Evolutionary conservation across 1,139 yeast genomes (phyloP).

Genomic region (Debaryomyces subglobosus): DNA sequence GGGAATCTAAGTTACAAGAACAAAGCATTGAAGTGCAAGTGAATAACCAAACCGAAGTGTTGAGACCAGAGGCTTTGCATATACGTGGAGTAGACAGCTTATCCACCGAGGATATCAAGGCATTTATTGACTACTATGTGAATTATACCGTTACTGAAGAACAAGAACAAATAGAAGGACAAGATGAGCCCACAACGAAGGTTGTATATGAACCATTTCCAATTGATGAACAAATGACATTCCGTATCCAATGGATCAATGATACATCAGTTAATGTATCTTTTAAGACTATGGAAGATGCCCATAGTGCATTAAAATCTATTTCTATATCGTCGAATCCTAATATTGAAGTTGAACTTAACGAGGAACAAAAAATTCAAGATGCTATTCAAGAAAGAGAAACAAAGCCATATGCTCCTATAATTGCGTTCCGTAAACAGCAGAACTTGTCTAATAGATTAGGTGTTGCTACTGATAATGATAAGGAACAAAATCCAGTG

Average conservation of each 20-base stretch:
- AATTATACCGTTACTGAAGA: slow-evolving; percentile 35
- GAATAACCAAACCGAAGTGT: slow-evolving; percentile 31
- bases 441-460: slow-evolving; percentile 34
- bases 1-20: slow-evolving; percentile 32
- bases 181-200: slow-evolving; percentile 15
- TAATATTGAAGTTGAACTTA: slow-evolving; percentile 9
- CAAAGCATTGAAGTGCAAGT: slow-evolving; percentile 40
- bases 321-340: slow-evolving; percentile 30
- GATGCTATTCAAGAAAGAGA: slow-evolving; percentile 34
- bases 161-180: slow-evolving; percentile 18
- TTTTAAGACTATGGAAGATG: slow-evolving; percentile 49
- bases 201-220: slow-evolving; percentile 30
- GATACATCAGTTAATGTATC: slow-evolving; percentile 61
- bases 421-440: slow-evolving; percentile 39
- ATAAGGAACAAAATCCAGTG: slow-evolving; percentile 13
- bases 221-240: slow-evolving; percentile 34
- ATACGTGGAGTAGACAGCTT: slow-evolving; percentile 70
- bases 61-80: slow-evolving; percentile 54
- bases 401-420: slow-evolving; percentile 42
- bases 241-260: slow-evolving; percentile 70
- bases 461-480: slow-evolving; percentile 23
- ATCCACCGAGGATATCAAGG: slow-evolving; percentile 64
- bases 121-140: slow-evolving; percentile 54
- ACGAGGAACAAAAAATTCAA: slow-evolving; percentile 6
- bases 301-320: slow-evolving; percentile 40